phyloP scores from a whole-genome alignment of 2,329 filamentous ascomycete genomes.

The Xylariaceae sp. region DNA sequence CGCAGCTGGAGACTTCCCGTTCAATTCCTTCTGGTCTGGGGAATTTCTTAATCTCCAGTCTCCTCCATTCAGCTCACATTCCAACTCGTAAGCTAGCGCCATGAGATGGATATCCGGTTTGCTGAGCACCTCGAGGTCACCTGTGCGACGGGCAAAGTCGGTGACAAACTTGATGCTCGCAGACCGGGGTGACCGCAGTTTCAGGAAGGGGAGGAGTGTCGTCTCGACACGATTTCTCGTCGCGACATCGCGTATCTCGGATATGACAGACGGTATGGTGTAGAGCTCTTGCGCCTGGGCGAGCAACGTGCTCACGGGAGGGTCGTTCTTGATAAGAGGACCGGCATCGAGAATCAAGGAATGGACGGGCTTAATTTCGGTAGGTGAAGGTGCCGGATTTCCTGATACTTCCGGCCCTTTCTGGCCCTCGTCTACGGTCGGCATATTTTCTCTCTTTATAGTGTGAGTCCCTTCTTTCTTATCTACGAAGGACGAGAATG shows the following conservation, averaged over 20 bases:
- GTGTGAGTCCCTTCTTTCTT: not conserved
- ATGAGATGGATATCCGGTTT: slow-evolving; percentile 83
- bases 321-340: slow-evolving; percentile 89
- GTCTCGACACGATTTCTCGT: slow-evolving; percentile 79
- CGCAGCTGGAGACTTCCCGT: slow-evolving; percentile 57
- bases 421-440: slow-evolving; percentile 6
- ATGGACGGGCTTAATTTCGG: slow-evolving; percentile 61
- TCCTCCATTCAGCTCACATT: slow-evolving; percentile 83
- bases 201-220: slow-evolving; percentile 78
- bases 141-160: slow-evolving; percentile 83
- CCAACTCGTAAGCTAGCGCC: slow-evolving; percentile 89
- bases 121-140: slow-evolving; percentile 83
- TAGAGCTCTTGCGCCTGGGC: slow-evolving; percentile 70
- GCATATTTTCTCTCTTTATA: slow-evolving; percentile 8
- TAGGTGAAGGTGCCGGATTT: not conserved
- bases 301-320: slow-evolving; percentile 75
- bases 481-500: not conserved
- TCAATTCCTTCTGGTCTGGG: slow-evolving; percentile 73
- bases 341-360: slow-evolving; percentile 86
- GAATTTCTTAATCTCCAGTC: slow-evolving; percentile 76
- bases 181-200: slow-evolving; percentile 65
- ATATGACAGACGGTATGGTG: slow-evolving; percentile 79
- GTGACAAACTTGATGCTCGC: slow-evolving; percentile 74
- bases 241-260: slow-evolving; percentile 80
- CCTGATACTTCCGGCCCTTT: slow-evolving; percentile 13